These are phyloP conservation scores for Paracamarosporium sp. DNA, from an alignment of 2,329 filamentous ascomycete species.

Conservation along the genomic window DNA sequence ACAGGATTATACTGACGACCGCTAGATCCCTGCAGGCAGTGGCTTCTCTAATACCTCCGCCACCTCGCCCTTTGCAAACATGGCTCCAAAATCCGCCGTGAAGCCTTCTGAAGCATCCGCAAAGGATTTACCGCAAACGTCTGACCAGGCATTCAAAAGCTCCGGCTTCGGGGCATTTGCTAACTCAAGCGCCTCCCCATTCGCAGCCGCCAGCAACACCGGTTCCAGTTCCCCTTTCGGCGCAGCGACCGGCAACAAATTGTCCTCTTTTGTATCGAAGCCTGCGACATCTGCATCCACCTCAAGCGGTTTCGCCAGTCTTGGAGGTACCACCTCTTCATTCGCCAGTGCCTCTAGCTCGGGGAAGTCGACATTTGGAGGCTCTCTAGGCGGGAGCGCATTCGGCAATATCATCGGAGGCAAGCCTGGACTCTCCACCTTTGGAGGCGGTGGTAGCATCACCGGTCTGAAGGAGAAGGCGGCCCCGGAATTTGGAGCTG, in stretches of 20 bases:
- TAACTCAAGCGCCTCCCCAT: conserved; percentile 44
- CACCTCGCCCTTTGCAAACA: conserved; percentile 56
- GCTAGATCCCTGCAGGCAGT: conserved; percentile 45
- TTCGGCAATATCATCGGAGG: conserved; percentile 33
- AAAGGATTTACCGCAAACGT: conserved; percentile 44
- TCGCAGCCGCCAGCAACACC: conserved; percentile 33
- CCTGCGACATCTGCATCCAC: conserved; percentile 16
- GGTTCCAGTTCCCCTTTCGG: conserved; percentile 46
- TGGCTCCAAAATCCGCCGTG: conserved; percentile 45
- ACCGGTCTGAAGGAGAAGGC: conserved; percentile 64
- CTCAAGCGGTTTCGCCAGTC: conserved; percentile 40
- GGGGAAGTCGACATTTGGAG: conserved; percentile 52
- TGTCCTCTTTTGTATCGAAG: conserved; percentile 36
- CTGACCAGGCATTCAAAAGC: conserved; percentile 58
- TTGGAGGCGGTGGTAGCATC: conserved; percentile 61
- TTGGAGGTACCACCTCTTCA: conserved; percentile 36
- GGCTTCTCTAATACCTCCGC: conserved; percentile 55
- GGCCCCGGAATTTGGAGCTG: conserved; percentile 58
- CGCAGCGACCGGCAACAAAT: conserved; percentile 28
- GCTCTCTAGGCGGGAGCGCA: conserved; percentile 42
- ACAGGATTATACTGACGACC: conserved; percentile 15
- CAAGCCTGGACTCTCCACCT: conserved; percentile 63
- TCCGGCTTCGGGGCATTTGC: conserved; percentile 55
- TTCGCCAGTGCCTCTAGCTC: conserved; percentile 40
- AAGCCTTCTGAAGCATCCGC: conserved; percentile 22